Percentiles rank a stretch among this genome's conserved stretches.
phyloP scores from a whole-genome alignment of 2,329 filamentous ascomycete genomes.

The Capronia epimyces region DNA sequence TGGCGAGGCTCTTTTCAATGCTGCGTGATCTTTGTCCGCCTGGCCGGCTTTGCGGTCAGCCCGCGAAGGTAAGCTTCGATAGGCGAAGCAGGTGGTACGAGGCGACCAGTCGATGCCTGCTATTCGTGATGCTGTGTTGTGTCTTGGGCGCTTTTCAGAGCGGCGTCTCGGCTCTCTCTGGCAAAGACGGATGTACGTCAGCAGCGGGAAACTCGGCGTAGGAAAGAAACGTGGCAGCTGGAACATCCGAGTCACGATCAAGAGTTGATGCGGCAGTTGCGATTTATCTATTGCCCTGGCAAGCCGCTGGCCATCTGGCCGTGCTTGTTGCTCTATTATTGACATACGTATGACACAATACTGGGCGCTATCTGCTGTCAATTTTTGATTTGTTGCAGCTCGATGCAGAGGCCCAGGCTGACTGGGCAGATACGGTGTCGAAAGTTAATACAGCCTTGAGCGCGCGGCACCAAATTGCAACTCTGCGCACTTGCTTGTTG shows the following conservation, averaged over 20 bases:
- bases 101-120: background rate
- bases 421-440: conserved; percentile 9
- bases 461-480: conserved; percentile 15
- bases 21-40: conserved; percentile 5
- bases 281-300: conserved; percentile 20
- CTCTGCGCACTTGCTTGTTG: conserved; percentile 6
- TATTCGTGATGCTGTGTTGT: background rate
- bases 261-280: background rate
- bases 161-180: background rate
- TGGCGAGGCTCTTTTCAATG: background rate
- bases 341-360: conserved; percentile 11
- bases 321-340: conserved; percentile 3
- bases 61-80: conserved; percentile 5
- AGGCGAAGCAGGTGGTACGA: conserved; percentile 8
- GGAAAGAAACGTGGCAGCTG: background rate
- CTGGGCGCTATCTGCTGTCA: conserved; percentile 5
- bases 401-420: conserved; percentile 4
- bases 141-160: background rate
- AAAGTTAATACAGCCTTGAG: conserved; percentile 10
- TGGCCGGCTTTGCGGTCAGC: conserved; percentile 14
- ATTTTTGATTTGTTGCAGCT: conserved; percentile 19
- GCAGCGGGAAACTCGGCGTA: conserved; percentile 1
- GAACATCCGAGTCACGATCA: background rate
- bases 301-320: conserved; percentile 27
- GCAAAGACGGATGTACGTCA: background rate